Percentiles rank a stretch among this genome's conserved stretches.
Evolutionary conservation across 257 asterid genomes (phyloP).

Genomic region (Solanum habrochaites): DNA sequence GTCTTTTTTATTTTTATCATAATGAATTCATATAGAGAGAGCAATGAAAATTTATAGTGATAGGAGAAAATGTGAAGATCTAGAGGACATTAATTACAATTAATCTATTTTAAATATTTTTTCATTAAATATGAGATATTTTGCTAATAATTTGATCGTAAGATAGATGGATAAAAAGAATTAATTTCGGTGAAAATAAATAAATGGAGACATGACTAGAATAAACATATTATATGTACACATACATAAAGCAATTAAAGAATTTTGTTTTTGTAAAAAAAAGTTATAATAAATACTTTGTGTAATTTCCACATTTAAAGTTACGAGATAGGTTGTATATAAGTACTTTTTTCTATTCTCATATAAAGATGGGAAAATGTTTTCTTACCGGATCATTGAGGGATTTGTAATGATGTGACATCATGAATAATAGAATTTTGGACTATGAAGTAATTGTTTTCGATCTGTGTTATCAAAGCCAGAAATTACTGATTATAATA

Average conservation of each 20-base stretch:
- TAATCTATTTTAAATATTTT: too few relatives aligned
- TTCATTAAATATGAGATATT: neutral
- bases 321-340: neutral
- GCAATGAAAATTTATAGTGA: neutral
- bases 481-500: too few relatives aligned
- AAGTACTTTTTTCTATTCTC: neutral
- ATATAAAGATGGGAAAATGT: too few relatives aligned
- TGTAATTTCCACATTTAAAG: too few relatives aligned
- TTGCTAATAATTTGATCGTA: neutral
- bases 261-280: too few relatives aligned
- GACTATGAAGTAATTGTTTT: neutral
- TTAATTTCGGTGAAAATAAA: neutral
- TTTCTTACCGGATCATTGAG: too few relatives aligned
- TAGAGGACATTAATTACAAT: too few relatives aligned
- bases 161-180: neutral
- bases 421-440: neutral
- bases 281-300: too few relatives aligned
- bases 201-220: neutral
- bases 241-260: neutral
- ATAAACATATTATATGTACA: neutral
- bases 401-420: neutral
- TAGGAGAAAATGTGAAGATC: too few relatives aligned
- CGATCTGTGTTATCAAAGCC: too few relatives aligned
- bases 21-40: neutral
- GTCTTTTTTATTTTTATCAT: neutral